Percentiles rank a stretch among this genome's conserved stretches.
phyloP scores from a whole-genome alignment of 2,329 filamentous ascomycete species.

The Epichloe hybrida region DNA sequence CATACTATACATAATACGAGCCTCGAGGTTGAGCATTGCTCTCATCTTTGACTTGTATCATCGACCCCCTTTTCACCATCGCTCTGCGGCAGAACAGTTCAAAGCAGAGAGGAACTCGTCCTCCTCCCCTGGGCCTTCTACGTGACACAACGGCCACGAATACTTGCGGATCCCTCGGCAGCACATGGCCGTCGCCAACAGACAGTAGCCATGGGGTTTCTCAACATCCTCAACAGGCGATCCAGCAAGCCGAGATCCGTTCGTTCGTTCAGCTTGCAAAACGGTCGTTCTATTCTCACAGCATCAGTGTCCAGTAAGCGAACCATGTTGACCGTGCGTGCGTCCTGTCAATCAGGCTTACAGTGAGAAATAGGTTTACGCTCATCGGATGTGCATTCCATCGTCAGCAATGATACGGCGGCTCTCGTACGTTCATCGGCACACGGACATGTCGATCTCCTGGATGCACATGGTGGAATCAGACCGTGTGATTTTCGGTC shows the following conservation, averaged over 20 bases:
- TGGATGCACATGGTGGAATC: constrained; percentile 24
- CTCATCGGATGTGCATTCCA: background rate
- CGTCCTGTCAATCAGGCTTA: background rate
- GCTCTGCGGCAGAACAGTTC: too few species aligned
- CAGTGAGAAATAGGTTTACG: background rate
- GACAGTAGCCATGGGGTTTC: constrained; percentile 3
- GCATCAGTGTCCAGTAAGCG: constrained; percentile 1
- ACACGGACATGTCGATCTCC: constrained; percentile 3
- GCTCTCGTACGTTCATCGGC: background rate
- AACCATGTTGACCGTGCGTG: background rate
- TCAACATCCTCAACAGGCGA: constrained; percentile 3
- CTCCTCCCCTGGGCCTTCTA: background rate
- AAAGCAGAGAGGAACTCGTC: background rate
- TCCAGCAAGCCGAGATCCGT: background rate
- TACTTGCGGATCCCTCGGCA: background rate
- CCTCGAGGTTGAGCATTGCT: background rate
- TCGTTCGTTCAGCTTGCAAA: background rate
- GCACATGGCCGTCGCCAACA: background rate
- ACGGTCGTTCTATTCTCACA: background rate
- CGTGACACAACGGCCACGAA: background rate
- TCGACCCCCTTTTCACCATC: background rate
- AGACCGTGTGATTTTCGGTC: constrained; percentile 30
- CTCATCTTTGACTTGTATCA: background rate
- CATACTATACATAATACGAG: background rate
- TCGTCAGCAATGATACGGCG: background rate